Evolutionary conservation across 345 rosid genomes (phyloP), one percentile per base, ranked within the genome.

Genomic region (Gossypium sturtianum): DNA sequence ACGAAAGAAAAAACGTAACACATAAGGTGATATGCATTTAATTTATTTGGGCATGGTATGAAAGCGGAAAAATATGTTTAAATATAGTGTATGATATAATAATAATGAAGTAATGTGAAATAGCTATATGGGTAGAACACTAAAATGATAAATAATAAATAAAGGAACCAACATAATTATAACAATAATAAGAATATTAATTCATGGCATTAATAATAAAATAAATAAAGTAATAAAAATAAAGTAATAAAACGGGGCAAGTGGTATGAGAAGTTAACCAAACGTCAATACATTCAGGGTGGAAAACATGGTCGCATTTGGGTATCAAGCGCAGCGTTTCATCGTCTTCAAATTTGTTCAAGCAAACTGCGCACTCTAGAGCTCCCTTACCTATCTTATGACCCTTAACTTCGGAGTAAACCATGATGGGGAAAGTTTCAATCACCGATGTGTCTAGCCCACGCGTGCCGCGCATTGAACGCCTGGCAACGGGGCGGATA

Each of bases 191-290:
- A n/a, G n/a, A n/a, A n/a, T n/a, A n/a, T n/a, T n/a, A n/a, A n/a
- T n/a, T n/a, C n/a, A n/a, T n/a, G n/a, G n/a, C n/a, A n/a, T n/a
- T n/a, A n/a, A n/a, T n/a, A n/a, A n/a, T n/a, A n/a, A n/a, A n/a
- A n/a, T n/a, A n/a, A n/a, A n/a, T n/a, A n/a, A n/a, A n/a, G n/a
- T n/a, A n/a, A n/a, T n/a, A n/a, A n/a, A n/a, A n/a, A n/a, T n/a
- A n/a, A n/a, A n/a, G n/a, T n/a, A n/a, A n/a, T n/a, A n/a, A 96
- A 66, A 96, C 98, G 0, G 99, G 99, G 71, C 99, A 96, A 7
- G 99, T 96, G 9, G 86, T 83, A 75, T 96, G 98, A 23, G 90
- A 93, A 49, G 77, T 81, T 1, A 96, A 82, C 99, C 99, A 93
- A 4, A 87, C 91, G 16, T 78, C 97, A 74, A 96, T 87, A 61